phyloP scores from a whole-genome alignment of 176 grass and related monocot genomes.

The Triticum monococcum region DNA sequence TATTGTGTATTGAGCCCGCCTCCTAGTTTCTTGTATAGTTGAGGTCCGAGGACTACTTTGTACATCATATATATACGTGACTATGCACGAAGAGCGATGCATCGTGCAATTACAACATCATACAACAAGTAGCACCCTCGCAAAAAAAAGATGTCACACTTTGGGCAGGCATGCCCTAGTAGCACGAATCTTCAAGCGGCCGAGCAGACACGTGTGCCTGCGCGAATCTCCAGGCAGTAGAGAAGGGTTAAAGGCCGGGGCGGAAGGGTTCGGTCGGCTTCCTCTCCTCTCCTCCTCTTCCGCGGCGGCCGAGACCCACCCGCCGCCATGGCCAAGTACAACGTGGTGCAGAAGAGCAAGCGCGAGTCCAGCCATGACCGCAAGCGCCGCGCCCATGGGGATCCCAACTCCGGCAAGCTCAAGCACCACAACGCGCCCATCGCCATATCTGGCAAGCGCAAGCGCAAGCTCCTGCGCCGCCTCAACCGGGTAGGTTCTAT shows the following conservation, averaged over 20 bases:
- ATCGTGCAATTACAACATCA: no score
- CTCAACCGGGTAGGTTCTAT: conserved; percentile 32
- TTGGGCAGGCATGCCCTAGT: no score
- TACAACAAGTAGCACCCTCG: no score
- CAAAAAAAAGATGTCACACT: no score
- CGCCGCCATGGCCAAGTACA: conserved; percentile 60
- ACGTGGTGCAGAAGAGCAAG: conserved; percentile 62
- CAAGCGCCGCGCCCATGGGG: conserved; percentile 52
- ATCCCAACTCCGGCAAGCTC: conserved; percentile 50
- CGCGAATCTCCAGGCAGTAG: background rate
- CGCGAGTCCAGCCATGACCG: conserved; percentile 48
- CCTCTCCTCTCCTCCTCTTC: background rate
- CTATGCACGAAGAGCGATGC: no score
- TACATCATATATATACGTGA: no score
- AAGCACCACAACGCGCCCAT: conserved; percentile 48
- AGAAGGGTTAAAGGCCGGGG: conserved; percentile 24
- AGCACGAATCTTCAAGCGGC: background rate
- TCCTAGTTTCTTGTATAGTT: no score
- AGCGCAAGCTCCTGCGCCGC: conserved; percentile 52
- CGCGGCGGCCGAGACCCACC: conserved; percentile 26
- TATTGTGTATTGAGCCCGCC: no score
- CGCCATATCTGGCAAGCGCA: conserved; percentile 58
- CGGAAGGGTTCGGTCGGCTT: conserved; percentile 12
- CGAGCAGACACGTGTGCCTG: background rate
- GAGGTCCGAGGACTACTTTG: no score